A percentile compares a stretch with the other conserved stretches of the same genome.
Conservation (phyloP, 2,329 filamentous ascomycete genomes). For the Fusarium euwallaceae region DNA sequence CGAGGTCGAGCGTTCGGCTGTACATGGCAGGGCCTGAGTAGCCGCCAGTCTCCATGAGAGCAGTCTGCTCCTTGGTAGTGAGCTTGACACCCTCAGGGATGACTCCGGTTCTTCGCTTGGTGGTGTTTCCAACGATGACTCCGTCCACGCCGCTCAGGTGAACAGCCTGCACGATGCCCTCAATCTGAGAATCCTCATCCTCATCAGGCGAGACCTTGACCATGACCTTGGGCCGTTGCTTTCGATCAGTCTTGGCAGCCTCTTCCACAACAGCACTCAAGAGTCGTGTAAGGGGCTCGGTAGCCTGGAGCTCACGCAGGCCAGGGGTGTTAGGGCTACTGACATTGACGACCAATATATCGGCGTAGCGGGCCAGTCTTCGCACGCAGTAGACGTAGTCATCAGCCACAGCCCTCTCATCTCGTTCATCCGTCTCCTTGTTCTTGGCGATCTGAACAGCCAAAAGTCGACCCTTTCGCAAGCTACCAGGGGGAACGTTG, state of each 20-base stretch:
- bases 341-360: conserved; percentile 98
- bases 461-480: conserved; percentile 80
- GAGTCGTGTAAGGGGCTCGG: conserved; percentile 84
- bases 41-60: conserved; percentile 83
- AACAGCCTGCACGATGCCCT: conserved; percentile 89
- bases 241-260: conserved; percentile 76
- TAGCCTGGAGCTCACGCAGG: conserved; percentile 86
- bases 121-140: conserved; percentile 97
- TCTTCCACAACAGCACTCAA: conserved; percentile 86
- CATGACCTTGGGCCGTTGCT: conserved; percentile 81
- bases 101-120: conserved; percentile 81
- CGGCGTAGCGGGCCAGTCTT: conserved; percentile 86
- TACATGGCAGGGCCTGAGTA: conserved; percentile 94
- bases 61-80: conserved; percentile 73
- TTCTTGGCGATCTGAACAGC: conserved; percentile 98
- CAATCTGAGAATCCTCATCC: conserved; percentile 85
- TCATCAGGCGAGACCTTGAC: conserved; percentile 99
- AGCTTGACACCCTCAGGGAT: conserved; percentile 76
- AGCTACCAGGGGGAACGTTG: conserved; percentile 84
- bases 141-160: conserved; percentile 89
- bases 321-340: conserved; percentile 97
- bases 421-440: conserved; percentile 87
- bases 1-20: conserved; percentile 80
- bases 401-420: conserved; percentile 84
- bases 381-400: conserved; percentile 93